A percentile compares a stretch with the other conserved stretches of the same genome.
phyloP scores from a whole-genome alignment of 176 grass and related monocot species.

The Aegilops tauschii region DNA sequence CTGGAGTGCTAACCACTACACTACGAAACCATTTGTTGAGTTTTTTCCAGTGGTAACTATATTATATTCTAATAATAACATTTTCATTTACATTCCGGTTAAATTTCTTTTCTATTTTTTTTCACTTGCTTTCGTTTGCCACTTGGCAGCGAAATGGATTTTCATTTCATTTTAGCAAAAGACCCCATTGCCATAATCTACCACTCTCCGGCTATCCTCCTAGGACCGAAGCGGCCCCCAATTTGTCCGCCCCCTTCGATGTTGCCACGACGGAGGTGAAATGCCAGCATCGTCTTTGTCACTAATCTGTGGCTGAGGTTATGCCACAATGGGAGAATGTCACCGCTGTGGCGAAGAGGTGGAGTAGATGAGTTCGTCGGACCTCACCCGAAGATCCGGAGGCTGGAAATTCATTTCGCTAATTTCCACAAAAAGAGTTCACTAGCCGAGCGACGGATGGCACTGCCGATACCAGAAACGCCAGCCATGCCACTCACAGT shows the following conservation, averaged over 20 bases:
- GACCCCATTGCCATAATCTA: too few species aligned
- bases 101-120: too few species aligned
- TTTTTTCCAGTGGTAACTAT: too few species aligned
- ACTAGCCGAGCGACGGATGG: neutral
- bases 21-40: constrained; percentile 26
- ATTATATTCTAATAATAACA: too few species aligned
- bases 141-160: neutral
- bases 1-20: constrained; percentile 99
- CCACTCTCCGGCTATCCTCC: too few species aligned
- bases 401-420: neutral
- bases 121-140: neutral
- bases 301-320: neutral
- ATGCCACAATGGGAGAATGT: neutral
- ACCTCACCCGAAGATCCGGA: neutral
- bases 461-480: neutral
- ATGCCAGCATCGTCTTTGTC: neutral
- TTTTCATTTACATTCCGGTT: too few species aligned
- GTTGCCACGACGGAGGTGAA: neutral
- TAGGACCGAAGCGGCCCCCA: too few species aligned
- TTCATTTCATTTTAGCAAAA: too few species aligned
- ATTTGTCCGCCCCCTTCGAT: too few species aligned
- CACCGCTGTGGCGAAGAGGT: neutral
- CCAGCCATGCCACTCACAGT: neutral
- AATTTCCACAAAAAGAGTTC: neutral
- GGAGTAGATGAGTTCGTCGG: neutral